Percentiles rank a stretch among this genome's conserved stretches.
phyloP scores from a whole-genome alignment of 768 basidiomycete genomes.

The Suillus variegatus region DNA sequence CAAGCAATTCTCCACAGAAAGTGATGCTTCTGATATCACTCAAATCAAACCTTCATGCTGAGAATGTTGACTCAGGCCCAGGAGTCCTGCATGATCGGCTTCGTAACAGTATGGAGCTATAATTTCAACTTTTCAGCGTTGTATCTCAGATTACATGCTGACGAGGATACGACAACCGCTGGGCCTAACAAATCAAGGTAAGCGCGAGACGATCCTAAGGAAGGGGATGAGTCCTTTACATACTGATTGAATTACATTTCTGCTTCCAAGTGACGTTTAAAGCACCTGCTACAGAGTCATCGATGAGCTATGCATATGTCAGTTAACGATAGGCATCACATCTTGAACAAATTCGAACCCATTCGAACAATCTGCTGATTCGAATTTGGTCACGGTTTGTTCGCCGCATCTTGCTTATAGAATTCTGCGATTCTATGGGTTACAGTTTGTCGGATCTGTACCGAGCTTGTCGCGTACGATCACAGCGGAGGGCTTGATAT shows the following conservation, averaged over 20 bases:
- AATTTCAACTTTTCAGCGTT: neutral
- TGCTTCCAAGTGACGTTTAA: neutral
- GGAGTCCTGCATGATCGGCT: neutral
- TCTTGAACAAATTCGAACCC: neutral
- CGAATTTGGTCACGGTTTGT: neutral
- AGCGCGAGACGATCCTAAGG: neutral
- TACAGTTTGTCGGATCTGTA: slow-evolving; percentile 43
- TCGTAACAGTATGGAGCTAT: neutral
- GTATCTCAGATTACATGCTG: neutral
- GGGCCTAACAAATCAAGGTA: neutral
- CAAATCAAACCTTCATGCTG: neutral
- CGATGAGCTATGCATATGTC: neutral
- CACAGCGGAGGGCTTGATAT: slow-evolving; percentile 51
- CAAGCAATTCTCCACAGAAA: neutral
- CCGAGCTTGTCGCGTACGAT: slow-evolving; percentile 58
- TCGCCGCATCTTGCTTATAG: neutral
- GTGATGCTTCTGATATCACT: neutral
- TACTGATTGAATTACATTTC: neutral
- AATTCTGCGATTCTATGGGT: neutral
- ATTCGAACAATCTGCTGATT: neutral
- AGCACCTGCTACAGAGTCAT: neutral
- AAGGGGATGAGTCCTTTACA: neutral
- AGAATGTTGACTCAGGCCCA: neutral
- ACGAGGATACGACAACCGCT: neutral
- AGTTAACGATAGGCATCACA: neutral